phyloP scores from a whole-genome alignment of 2,329 filamentous ascomycete species.

The Dothiorella sarmentorum region DNA sequence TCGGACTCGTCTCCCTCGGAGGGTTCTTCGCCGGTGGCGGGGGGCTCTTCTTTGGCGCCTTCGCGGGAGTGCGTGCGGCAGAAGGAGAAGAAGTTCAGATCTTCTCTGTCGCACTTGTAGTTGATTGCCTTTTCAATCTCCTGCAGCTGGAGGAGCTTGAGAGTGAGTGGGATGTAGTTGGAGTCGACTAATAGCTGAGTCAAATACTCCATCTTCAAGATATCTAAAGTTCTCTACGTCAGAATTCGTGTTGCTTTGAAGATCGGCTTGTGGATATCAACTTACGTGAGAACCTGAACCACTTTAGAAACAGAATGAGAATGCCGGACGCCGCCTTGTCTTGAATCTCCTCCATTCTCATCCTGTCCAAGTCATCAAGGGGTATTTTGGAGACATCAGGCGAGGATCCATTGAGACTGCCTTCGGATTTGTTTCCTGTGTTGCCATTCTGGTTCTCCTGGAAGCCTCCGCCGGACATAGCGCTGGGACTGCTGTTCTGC shows the following conservation, averaged over 20 bases:
- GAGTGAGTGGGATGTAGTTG: conserved; percentile 86
- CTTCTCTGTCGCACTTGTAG: conserved; percentile 75
- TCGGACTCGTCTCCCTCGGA: conserved; percentile 35
- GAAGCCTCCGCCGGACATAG: conserved; percentile 31
- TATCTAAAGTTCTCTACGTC: conserved; percentile 54
- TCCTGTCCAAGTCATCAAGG: conserved; percentile 74
- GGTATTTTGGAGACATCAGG: conserved; percentile 27
- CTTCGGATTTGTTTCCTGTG: conserved; percentile 30
- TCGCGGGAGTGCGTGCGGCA: conserved; percentile 73
- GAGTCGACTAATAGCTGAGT: conserved; percentile 91
- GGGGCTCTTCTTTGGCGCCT: conserved; percentile 31
- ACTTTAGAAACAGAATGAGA: conserved; percentile 84
- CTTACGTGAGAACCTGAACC: conserved; percentile 93
- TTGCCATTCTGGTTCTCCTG: conserved; percentile 40
- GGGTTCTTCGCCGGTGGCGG: conserved; percentile 31
- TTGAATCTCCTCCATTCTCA: conserved; percentile 79
- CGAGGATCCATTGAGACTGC: conserved; percentile 28
- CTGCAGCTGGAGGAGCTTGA: conserved; percentile 92
- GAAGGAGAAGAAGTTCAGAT: conserved; percentile 90
- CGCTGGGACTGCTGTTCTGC: conserved; percentile 48
- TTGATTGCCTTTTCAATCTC: conserved; percentile 89
- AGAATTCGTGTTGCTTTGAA: conserved; percentile 18
- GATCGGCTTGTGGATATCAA: conserved; percentile 21
- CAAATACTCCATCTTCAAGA: conserved; percentile 93
- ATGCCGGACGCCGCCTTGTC: conserved; percentile 90